Evolutionary conservation across 805 yeast genomes (phyloP), one percentile per base, ranked within the genome.

Genomic region (Yamadazyma philogaea): DNA sequence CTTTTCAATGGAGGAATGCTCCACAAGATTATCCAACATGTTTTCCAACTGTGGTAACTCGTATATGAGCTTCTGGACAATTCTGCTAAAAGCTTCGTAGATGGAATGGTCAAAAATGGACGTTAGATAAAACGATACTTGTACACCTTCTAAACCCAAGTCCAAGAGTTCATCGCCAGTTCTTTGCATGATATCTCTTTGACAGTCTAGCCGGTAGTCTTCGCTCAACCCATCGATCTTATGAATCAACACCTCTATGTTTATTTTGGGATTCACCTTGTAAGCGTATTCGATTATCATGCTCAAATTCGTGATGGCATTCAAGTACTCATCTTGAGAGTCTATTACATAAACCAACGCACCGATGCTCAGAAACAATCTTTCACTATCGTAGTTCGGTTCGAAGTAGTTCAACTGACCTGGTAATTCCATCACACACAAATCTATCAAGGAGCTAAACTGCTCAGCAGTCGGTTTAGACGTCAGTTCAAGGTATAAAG

Each of bases 41-140:
- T 87, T 88, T 52, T 93, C 98, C 49, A 93, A 68, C 24, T 84
- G 80, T 2, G 96, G 95, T 37, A 90, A 71, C 56, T 93, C 97
- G 14, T 89, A 86, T 24, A 93, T 85, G 46, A 91, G 72, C 52
- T 90, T 89, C 56, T 93, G 98, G 5, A 91, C 89, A 40, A 93
- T 89, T 54, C 96, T 75, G 12, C 96, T 85, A 54, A 93, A 87
- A 1, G 97, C 97, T 62, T 91, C 99, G 59, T 90, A 89, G 35
- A 93, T 88, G 15, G 96, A 86, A 61, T 90, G 96, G 61, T 93
- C 98, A 61, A 90, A 91, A 34, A 93, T 91, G 1, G 96, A 85
- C 1, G 99, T 93, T 54, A 88, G 71, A 61, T 93, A 93, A 62
- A 88, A 93, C 3, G 91, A 81, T 2, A 91, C 85, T 57, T 88